Evolutionary conservation across 345 rosid genomes (phyloP).

Genomic region (Carallia brachiata): DNA sequence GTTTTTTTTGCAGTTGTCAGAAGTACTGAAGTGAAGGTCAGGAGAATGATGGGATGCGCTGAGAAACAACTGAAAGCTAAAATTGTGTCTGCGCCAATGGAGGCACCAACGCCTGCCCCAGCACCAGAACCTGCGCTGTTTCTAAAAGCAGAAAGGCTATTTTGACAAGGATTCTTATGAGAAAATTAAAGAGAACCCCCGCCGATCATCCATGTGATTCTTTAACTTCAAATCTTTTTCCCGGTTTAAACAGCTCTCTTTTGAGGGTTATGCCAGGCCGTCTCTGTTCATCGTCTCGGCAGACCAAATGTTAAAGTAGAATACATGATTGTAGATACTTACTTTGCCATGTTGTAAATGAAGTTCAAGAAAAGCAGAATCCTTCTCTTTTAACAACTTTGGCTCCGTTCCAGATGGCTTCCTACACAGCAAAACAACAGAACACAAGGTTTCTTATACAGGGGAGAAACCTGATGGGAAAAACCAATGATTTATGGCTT

Average conservation of each 20-base stretch:
- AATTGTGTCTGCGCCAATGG: conserved; percentile 15
- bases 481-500: not conserved
- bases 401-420: not conserved
- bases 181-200: conserved; percentile 8
- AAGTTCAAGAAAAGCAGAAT: not conserved
- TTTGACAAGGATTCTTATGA: conserved; percentile 6
- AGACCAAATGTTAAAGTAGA: not conserved
- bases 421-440: not conserved
- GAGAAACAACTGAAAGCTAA: conserved; percentile 22
- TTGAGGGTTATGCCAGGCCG: not conserved
- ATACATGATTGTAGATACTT: not conserved
- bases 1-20: conserved; percentile 24
- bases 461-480: no score
- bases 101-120: conserved; percentile 25
- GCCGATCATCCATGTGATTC: not conserved
- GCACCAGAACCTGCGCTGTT: conserved; percentile 5
- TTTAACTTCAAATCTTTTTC: conserved; percentile 1
- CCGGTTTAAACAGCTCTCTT: not conserved
- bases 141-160: conserved; percentile 14
- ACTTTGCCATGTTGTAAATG: not conserved
- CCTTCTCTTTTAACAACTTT: not conserved
- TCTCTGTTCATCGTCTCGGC: not conserved
- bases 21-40: conserved; percentile 28
- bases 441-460: not conserved
- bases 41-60: conserved; percentile 45